Conservation (phyloP, 2,329 filamentous ascomycete genomes). For the Dactylellina haptotyla region DNA sequence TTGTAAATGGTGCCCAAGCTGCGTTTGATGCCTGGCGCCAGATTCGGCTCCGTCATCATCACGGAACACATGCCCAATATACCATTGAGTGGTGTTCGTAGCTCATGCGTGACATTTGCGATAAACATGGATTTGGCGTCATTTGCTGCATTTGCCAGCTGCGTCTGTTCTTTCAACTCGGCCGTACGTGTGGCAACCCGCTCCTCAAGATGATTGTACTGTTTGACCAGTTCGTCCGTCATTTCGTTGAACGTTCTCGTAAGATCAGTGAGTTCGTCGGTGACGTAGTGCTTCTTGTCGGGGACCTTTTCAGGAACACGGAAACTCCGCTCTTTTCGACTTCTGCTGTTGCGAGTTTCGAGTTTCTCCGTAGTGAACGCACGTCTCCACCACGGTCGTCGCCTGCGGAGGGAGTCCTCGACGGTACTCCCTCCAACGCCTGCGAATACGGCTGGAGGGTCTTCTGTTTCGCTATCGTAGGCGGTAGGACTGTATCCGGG, state of each 20-base stretch:
- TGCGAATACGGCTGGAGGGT: slow-evolving; percentile 40
- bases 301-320: slow-evolving; percentile 86
- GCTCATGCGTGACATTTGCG: slow-evolving; percentile 86
- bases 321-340: slow-evolving; percentile 68
- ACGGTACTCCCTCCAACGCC: slow-evolving; percentile 22
- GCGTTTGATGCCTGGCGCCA: slow-evolving; percentile 76
- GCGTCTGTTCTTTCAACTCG: slow-evolving; percentile 79
- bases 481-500: slow-evolving; percentile 52
- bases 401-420: slow-evolving; percentile 33
- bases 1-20: slow-evolving; percentile 89
- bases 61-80: slow-evolving; percentile 94
- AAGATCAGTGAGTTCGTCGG: slow-evolving; percentile 74
- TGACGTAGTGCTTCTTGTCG: slow-evolving; percentile 77
- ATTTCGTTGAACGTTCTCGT: slow-evolving; percentile 96
- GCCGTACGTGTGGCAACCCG: slow-evolving; percentile 83
- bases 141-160: slow-evolving; percentile 75
- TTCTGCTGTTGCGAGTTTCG: slow-evolving; percentile 4
- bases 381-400: slow-evolving; percentile 49
- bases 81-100: slow-evolving; percentile 94
- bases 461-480: slow-evolving; percentile 54
- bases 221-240: slow-evolving; percentile 87
- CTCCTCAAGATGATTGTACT: slow-evolving; percentile 84
- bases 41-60: slow-evolving; percentile 91
- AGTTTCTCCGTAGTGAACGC: slow-evolving; percentile 35
- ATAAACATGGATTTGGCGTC: slow-evolving; percentile 98